A percentile compares a stretch with the other conserved stretches of the same genome.
Conservation (phyloP, 2,329 filamentous ascomycete genomes). For the Fusarium haematococcum region DNA sequence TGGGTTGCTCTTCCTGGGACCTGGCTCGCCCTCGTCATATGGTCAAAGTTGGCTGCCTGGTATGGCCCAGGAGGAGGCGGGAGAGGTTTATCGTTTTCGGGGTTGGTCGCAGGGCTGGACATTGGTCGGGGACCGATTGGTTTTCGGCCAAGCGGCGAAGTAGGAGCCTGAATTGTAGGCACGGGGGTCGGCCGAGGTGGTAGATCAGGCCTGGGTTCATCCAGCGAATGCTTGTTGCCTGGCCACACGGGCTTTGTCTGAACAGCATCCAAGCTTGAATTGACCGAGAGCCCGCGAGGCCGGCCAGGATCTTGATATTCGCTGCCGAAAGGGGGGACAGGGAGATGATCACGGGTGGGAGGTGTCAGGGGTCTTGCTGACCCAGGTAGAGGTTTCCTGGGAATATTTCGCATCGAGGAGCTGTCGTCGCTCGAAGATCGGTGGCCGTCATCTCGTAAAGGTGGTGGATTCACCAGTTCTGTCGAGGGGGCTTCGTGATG, state of each 20-base stretch:
- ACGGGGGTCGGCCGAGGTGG: conserved; percentile 25
- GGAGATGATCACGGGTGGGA: conserved; percentile 34
- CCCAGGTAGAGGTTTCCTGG: conserved; percentile 63
- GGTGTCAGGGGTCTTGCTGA: conserved; percentile 45
- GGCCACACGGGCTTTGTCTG: conserved; percentile 23
- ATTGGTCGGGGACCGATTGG: conserved; percentile 45
- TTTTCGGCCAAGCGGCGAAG: conserved; percentile 43
- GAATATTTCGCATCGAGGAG: conserved; percentile 58
- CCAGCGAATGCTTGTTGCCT: conserved; percentile 15
- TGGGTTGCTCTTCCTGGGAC: neutral
- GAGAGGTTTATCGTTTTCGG: conserved; percentile 21
- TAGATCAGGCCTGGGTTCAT: conserved; percentile 20
- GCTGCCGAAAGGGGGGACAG: conserved; percentile 25
- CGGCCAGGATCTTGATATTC: conserved; percentile 24
- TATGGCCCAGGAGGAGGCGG: conserved; percentile 19
- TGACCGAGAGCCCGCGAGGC: conserved; percentile 35
- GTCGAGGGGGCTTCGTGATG: conserved; percentile 73
- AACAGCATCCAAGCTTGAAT: conserved; percentile 27
- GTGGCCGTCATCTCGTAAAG: conserved; percentile 45
- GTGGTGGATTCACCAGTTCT: conserved; percentile 55
- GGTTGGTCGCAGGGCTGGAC: conserved; percentile 9
- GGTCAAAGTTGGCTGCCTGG: conserved; percentile 22
- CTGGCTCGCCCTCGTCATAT: conserved; percentile 15
- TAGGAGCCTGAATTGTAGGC: conserved; percentile 24
- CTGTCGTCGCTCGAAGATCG: conserved; percentile 60